These are phyloP conservation scores for Scheffersomyces amazonensis DNA, from an alignment of 805 yeast species.

Conservation along the genomic window DNA sequence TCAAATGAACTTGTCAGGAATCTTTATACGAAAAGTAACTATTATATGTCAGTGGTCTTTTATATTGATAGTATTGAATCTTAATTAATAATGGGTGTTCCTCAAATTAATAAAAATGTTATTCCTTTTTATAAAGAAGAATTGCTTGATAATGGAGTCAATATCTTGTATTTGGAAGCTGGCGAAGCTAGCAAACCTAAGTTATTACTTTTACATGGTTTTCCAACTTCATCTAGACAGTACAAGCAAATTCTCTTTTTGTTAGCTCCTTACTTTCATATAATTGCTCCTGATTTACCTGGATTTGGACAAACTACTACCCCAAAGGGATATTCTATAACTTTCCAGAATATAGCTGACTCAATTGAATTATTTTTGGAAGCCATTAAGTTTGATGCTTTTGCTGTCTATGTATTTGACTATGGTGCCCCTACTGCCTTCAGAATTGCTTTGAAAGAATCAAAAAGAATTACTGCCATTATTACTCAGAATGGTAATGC, in stretches of 20 bases:
- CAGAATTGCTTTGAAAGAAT: conserved; percentile 32
- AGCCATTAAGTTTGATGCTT: conserved; percentile 20
- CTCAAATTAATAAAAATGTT: background rate
- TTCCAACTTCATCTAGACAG: conserved; percentile 42
- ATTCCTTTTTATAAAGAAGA: background rate
- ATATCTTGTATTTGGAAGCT: conserved; percentile 14
- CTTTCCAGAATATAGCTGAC: conserved; percentile 29
- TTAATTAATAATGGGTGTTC: background rate
- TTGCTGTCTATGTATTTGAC: conserved; percentile 37
- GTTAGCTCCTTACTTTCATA: conserved; percentile 30
- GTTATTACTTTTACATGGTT: conserved; percentile 42
- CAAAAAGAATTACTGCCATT: conserved; percentile 25
- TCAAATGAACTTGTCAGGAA: no score
- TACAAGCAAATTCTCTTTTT: conserved; percentile 35
- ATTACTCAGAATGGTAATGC: conserved; percentile 45
- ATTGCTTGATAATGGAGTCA: conserved; percentile 9
- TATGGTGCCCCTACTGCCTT: conserved; percentile 44
- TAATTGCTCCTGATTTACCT: conserved; percentile 47
- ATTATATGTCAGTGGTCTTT: no score
- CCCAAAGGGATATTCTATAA: conserved; percentile 21
- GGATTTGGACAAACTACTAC: conserved; percentile 36
- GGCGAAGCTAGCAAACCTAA: conserved; percentile 19
- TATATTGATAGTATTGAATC: no score
- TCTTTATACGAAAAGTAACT: no score
- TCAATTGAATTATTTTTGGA: conserved; percentile 28